Evolutionary conservation across 352 stramenopile species (phyloP).

Genomic region (Phytophthora colocasiae): DNA sequence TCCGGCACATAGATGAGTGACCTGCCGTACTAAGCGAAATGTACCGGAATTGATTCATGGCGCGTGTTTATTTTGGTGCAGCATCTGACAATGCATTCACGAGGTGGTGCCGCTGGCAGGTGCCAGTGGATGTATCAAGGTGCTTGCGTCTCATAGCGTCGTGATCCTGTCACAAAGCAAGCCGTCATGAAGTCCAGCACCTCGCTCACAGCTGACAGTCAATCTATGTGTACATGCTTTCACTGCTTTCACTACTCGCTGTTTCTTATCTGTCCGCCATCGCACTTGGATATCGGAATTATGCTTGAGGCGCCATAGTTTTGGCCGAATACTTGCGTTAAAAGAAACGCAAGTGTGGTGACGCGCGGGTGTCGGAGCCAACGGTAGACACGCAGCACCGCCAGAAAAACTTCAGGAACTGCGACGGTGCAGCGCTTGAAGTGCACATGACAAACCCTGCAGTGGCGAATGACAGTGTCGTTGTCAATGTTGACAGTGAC

Average conservation of each 20-base stretch:
- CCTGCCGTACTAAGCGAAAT: background rate
- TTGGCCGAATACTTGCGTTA: too few species aligned
- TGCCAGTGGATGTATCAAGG: background rate
- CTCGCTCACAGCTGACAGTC: too few species aligned
- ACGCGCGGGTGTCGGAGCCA: background rate
- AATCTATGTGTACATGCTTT: too few species aligned
- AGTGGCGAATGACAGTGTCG: too few species aligned
- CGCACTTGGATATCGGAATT: too few species aligned
- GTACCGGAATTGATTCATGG: slow-evolving; percentile 12
- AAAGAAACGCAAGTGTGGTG: slow-evolving; percentile 8
- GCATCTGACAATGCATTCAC: slow-evolving; percentile 8
- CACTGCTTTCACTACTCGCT: too few species aligned
- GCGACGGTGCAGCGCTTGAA: slow-evolving; percentile 16
- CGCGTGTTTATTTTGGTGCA: slow-evolving; percentile 10
- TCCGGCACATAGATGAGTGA: slow-evolving; percentile 5
- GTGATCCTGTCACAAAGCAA: slow-evolving; percentile 3
- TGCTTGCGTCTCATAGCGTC: slow-evolving; percentile 4
- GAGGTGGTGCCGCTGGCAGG: background rate
- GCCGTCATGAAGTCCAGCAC: background rate
- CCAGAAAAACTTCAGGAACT: slow-evolving; percentile 31
- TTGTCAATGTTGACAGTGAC: background rate
- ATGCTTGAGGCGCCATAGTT: too few species aligned
- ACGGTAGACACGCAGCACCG: slow-evolving; percentile 29
- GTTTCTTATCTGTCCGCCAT: too few species aligned
- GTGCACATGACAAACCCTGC: background rate